A percentile compares a stretch with the other conserved stretches of the same genome.
phyloP scores from a whole-genome alignment of 225 moss, liverwort and hornwort genomes.

The Marchantia polymorpha region DNA sequence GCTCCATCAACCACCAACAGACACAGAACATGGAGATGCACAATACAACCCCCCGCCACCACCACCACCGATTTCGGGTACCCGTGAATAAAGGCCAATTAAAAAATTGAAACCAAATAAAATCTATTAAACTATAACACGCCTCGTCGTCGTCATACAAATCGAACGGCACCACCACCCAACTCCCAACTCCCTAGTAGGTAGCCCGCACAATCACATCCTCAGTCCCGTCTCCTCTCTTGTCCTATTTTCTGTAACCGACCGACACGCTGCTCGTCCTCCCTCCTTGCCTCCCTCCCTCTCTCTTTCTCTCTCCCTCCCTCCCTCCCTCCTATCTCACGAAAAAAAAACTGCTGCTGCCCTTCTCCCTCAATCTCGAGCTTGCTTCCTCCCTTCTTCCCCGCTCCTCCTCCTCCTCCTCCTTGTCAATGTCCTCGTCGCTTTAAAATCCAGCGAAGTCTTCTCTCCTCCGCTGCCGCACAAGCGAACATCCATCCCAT shows the following conservation, averaged over 20 bases:
- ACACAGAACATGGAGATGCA: neutral
- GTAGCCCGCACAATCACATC: neutral
- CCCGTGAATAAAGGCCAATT: neutral
- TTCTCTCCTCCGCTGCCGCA: neutral
- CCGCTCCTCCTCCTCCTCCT: neutral
- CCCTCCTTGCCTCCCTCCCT: neutral
- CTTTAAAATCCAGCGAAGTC: neutral
- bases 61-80: conserved; percentile 6
- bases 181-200: neutral
- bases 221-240: neutral
- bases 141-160: neutral
- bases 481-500: neutral
- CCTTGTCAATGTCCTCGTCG: neutral
- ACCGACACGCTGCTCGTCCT: neutral
- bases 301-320: too few species aligned
- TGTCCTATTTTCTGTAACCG: neutral
- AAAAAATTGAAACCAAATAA: neutral
- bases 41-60: neutral
- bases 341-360: too few species aligned
- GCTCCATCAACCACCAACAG: conserved; percentile 11
- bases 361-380: neutral
- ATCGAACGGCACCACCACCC: neutral
- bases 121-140: neutral
- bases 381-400: too few species aligned
- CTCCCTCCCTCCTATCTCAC: neutral